Base-by-base conservation (phyloP, 768 basidiomycete genomes). In the Leccinum boreale region DNA sequence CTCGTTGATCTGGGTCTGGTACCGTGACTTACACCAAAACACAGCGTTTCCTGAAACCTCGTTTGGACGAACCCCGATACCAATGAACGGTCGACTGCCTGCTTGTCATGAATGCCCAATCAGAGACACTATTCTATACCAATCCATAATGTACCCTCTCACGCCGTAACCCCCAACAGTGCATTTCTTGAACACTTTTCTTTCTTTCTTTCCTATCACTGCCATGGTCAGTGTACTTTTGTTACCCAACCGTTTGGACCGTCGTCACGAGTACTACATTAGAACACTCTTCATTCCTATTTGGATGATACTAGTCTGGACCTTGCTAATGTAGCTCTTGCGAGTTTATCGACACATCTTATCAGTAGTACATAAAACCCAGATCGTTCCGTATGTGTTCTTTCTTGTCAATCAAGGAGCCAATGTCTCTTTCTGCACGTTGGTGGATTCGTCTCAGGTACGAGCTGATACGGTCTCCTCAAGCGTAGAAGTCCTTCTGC, bases 1-100 rank as follows among this genome's bases (percentile, higher is more conserved):
- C 3, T 14, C 8, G 11, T 8, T 9, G 4, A 47, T 12, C 14
- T 5, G 15, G 12, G 7, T 15, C 52, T 33, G 4, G 21, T n/a
- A 23, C 3, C 23, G 5, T 2, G 2, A 3, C 54, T 63, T n/a
- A 63, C 23, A 0, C 5, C 17, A 48, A 1, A 36, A 36, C 14
- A 36, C 44, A 72, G 70, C 65, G 54, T 21, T 4, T 55, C 3
- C 49, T 72, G 39, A 65, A 23, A 42, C 29, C 45, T 1, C 60
- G 61, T 10, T 67, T 65, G 70, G 52, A 57, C 15, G 39, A 53
- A 46, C 60, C 57, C 14, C 57, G 45, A 36, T 33, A 5, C 4
- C 50, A 48, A 49, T 64, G 44, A 63, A 58, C 36, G 15, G 17
- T 11, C 24, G 21, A 46, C 12, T 17, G 45, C 19, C 19, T 14